Evolutionary conservation across 73 alveolate species (phyloP), one percentile per base, ranked within the genome.

Genomic region (Paramecium tetraurelia): DNA sequence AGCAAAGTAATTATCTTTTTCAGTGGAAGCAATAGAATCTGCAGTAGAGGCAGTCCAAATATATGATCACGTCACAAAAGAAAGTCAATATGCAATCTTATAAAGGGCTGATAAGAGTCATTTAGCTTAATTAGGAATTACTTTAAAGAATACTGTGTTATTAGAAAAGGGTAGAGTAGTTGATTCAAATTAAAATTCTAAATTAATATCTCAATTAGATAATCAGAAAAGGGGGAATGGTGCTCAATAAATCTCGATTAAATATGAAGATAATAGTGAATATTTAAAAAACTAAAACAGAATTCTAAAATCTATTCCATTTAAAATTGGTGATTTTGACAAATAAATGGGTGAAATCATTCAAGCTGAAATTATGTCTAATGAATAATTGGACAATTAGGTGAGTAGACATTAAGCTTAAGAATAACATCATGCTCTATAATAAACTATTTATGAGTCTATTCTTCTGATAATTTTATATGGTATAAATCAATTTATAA

Each of bases 11-110:
- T 2, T 20, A 31, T 11, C 84, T 31, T 27, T 33, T 6, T 63
- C 84, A 12, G 27, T 31, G 1, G 84, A 63, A 63, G 41, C 29
- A 4, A 63, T 63, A 16, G 40, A 72, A 72, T 72, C 40, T 33
- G 7, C 76, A 20, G 44, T 80, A n/a, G 90, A 80, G 14, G 90
- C 90, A 12, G 90, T 80, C 7, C 29, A 41, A 41, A 80, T 80
- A 80, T 43, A 38, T 80, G 90, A 80, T 80, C 50, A 80, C 46
- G 46, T 80, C 24, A 80, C 90, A 29, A 72, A 76, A 12, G 90
- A 80, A 63, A 80, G 90, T 35, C 21, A 80, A 18, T 80, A 80
- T 80, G 90, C 90, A 14, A 22, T 80, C 16, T 20, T 80, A 27
- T 44, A 80, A 46, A 80, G 29, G 16, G 53, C 90, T 40, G 90